Evolutionary conservation across 257 asterid genomes (phyloP), one percentile per base, ranked within the genome.

Genomic region (Solanum virginianum): DNA sequence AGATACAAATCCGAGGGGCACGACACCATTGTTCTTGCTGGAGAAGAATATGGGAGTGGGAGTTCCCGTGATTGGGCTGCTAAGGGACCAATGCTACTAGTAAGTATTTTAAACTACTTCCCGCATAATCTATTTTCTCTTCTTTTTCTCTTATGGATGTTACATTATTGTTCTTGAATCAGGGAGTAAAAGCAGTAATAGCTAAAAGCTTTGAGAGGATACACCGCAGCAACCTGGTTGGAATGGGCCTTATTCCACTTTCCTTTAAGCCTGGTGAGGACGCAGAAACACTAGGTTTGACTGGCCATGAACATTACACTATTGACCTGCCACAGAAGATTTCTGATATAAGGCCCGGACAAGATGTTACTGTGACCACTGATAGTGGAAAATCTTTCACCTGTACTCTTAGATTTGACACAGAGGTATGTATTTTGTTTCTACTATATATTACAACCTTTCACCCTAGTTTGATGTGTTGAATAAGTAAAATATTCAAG

Each of bases 21-120:
- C 77, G 97, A 93, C 85, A 94, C 99, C 56, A 91, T 96, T 85
- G 89, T 96, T 84, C 72, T 94, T 29, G 99, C 99, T 81, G 99
- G 99, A 84, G 96, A 98, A 88, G 99, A 96, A 84, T 96, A 96
- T 70, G 99, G 99, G 86, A 96, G 98, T 88, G 99, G 99, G 57
- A 96, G 99, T 88, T 96, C 99, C 82, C 94, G 99, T 45, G 99
- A 96, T 83, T 96, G 99, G 99, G 99, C 98, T 81, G 99, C 99
- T 83, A 96, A 96, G 91, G 98, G 99, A 13, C 98, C 98, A 41
- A 96, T 92, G 98, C 92, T 96, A 66, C 98, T 88, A 95, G 99
- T 92, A 75, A 87, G 91, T 80, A 60, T 24, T 51, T 47, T 43
- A 29, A 22, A 7, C 55, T 12, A 24, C 14, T 47, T 26, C 26